phyloP scores from a whole-genome alignment of 2,329 filamentous ascomycete species.

The Phyllosticta citrichinensis region DNA sequence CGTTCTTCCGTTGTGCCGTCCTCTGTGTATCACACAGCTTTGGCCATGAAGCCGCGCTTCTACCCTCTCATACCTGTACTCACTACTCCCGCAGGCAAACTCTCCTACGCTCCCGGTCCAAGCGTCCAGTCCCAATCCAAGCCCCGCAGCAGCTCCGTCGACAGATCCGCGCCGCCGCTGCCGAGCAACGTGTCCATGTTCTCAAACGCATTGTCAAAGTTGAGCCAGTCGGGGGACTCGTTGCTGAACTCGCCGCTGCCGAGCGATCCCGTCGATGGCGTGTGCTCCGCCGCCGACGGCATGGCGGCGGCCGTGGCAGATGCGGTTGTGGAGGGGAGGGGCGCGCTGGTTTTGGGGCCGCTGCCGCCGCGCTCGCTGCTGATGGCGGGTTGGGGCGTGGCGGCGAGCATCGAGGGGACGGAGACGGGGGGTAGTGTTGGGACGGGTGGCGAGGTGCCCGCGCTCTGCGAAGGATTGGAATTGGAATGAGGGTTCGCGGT shows the following conservation, averaged over 20 bases:
- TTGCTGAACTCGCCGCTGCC: conserved; percentile 17
- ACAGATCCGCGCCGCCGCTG: background rate
- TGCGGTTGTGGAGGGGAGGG: background rate
- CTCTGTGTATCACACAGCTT: no score
- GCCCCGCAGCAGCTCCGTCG: background rate
- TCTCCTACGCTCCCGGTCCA: background rate
- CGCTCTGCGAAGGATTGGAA: background rate
- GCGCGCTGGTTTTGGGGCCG: conserved; percentile 6
- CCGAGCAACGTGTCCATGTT: conserved; percentile 29
- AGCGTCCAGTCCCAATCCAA: background rate
- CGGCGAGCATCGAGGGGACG: conserved; percentile 2
- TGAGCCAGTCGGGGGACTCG: conserved; percentile 28
- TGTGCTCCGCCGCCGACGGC: background rate
- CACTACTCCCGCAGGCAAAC: no score
- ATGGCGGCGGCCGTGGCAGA: background rate
- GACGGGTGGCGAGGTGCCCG: background rate
- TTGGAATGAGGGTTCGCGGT: no score
- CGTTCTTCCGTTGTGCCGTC: no score
- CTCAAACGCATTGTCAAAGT: conserved; percentile 31
- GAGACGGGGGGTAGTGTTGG: background rate
- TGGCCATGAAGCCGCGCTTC: no score
- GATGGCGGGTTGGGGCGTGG: conserved; percentile 22
- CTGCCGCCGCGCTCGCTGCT: conserved; percentile 25
- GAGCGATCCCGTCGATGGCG: background rate
- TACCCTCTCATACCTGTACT: no score